Percentiles rank a stretch among this genome's conserved stretches.
Conservation (phyloP, 352 stramenopile genomes). For the Aphanomyces invadans region DNA sequence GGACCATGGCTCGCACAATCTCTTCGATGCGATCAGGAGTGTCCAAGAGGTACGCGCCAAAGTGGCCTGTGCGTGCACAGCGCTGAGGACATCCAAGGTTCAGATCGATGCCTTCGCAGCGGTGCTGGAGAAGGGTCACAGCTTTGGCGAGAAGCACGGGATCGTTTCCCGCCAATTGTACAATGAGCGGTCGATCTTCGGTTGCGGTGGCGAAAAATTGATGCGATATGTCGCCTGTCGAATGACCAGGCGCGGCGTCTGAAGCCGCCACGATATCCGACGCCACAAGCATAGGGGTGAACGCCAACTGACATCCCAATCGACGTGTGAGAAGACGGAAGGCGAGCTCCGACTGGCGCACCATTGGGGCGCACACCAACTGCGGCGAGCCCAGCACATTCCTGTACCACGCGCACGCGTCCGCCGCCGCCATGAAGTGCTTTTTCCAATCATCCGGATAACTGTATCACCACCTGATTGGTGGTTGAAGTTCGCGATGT, state of each 20-base stretch:
- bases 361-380: constrained; percentile 29
- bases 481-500: no score
- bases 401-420: constrained; percentile 22
- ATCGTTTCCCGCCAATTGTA: constrained; percentile 26
- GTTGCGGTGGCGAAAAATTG: neutral
- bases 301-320: constrained; percentile 21
- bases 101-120: constrained; percentile 25
- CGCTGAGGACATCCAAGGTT: constrained; percentile 37
- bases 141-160: constrained; percentile 8
- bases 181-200: constrained; percentile 22
- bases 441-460: neutral
- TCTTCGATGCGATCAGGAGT: neutral
- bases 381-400: constrained; percentile 21
- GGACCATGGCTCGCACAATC: constrained; percentile 20
- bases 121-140: constrained; percentile 18
- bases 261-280: constrained; percentile 10
- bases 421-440: constrained; percentile 1
- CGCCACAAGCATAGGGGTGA: constrained; percentile 25
- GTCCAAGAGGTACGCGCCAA: constrained; percentile 20
- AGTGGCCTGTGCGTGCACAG: constrained; percentile 12
- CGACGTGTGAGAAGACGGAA: constrained; percentile 25
- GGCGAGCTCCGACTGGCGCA: constrained; percentile 27
- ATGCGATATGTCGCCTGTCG: constrained; percentile 14
- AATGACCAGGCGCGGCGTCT: neutral
- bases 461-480: neutral